Conservation (phyloP, 1,284 basidiomycete species). For the Garcileccinum viscosum region DNA sequence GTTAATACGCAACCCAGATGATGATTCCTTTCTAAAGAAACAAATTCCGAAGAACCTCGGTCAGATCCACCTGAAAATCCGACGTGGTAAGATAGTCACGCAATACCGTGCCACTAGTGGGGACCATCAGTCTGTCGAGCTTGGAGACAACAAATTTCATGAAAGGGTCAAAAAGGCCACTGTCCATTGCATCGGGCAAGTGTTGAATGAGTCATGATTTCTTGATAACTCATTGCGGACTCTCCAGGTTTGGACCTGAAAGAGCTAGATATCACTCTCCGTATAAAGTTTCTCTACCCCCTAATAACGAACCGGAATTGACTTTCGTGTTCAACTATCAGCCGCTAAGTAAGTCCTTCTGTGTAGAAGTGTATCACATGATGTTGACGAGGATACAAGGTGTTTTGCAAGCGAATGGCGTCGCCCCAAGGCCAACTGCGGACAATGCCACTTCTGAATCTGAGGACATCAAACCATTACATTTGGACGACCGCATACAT, state of each 20-base stretch:
- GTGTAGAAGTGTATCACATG: background rate
- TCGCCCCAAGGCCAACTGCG: conserved; percentile 13
- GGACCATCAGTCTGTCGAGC: background rate
- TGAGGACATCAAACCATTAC: conserved; percentile 16
- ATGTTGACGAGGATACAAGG: conserved; percentile 13
- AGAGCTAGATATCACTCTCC: background rate
- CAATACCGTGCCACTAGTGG: background rate
- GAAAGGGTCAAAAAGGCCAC: conserved; percentile 23
- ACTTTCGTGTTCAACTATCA: conserved; percentile 28
- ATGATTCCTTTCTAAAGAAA: conserved; percentile 24
- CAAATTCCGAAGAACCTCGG: conserved; percentile 12
- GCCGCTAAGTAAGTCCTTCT: conserved; percentile 13
- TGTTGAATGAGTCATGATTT: background rate
- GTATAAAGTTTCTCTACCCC: background rate
- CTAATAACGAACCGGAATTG: conserved; percentile 8
- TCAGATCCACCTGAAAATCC: conserved; percentile 15
- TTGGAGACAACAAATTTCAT: conserved; percentile 8
- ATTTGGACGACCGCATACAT: conserved; percentile 9
- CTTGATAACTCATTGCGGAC: background rate
- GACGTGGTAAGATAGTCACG: background rate
- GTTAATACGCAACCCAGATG: conserved; percentile 18
- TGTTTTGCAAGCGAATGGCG: conserved; percentile 27
- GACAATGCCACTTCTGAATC: background rate
- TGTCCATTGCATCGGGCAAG: conserved; percentile 14
- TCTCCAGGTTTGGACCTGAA: conserved; percentile 17